Conservation (phyloP, 805 yeast genomes). For the Barnettozyma wickerhamii region DNA sequence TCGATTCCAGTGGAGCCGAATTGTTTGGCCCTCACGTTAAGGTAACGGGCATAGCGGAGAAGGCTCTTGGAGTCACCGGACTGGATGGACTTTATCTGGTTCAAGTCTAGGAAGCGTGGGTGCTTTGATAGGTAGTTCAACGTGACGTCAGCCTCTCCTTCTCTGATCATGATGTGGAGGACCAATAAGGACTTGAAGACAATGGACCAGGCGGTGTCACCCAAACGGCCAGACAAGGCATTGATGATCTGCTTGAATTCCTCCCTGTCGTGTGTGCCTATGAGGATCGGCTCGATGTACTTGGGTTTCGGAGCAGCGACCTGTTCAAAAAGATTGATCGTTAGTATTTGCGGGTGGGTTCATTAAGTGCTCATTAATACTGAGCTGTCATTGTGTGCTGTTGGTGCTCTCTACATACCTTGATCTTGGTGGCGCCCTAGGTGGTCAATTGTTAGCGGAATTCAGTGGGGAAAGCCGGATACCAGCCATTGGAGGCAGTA, state of each 20-base stretch:
- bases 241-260: conserved; percentile 68
- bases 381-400: too few species aligned
- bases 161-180: conserved; percentile 85
- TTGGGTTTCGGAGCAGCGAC: conserved; percentile 98
- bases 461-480: too few species aligned
- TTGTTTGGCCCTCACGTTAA: conserved; percentile 64
- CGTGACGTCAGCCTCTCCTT: conserved; percentile 79
- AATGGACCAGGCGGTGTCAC: conserved; percentile 86
- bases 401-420: conserved; percentile 29
- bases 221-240: conserved; percentile 55
- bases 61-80: conserved; percentile 51
- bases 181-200: conserved; percentile 84
- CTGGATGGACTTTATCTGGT: conserved; percentile 29
- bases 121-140: conserved; percentile 51
- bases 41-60: conserved; percentile 66
- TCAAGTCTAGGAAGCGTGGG: conserved; percentile 48
- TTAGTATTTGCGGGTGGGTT: too few species aligned
- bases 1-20: conserved; percentile 62
- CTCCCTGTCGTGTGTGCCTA: conserved; percentile 32
- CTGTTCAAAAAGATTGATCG: too few species aligned
- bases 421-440: conserved; percentile 66
- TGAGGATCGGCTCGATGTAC: conserved; percentile 88
- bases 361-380: too few species aligned
- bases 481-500: neutral
- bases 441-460: conserved; percentile 6